Evolutionary conservation across 2,329 filamentous ascomycete genomes (phyloP).

Genomic region (Colletotrichum coccodes): DNA sequence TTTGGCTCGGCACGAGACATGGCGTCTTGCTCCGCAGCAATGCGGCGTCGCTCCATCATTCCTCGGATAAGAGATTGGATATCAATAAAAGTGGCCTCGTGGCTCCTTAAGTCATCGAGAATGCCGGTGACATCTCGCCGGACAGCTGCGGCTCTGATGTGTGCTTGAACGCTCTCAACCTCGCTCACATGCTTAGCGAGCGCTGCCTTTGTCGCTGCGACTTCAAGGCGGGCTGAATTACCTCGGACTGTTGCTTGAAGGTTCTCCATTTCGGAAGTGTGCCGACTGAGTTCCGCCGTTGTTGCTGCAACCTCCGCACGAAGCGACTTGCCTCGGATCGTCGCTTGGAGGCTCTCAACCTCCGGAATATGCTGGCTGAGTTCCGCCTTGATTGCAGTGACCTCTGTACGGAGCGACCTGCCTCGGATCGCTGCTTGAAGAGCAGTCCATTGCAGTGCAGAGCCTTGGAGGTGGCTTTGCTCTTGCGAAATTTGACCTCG

Average conservation of each 20-base stretch:
- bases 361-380: slow-evolving; percentile 54
- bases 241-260: slow-evolving; percentile 61
- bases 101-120: slow-evolving; percentile 57
- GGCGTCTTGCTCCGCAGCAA: slow-evolving; percentile 60
- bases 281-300: slow-evolving; percentile 58
- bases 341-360: slow-evolving; percentile 58
- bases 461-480: slow-evolving; percentile 60
- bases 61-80: slow-evolving; percentile 71
- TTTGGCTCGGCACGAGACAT: slow-evolving; percentile 67
- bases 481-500: slow-evolving; percentile 64
- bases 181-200: slow-evolving; percentile 54
- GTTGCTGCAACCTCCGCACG: slow-evolving; percentile 55
- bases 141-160: slow-evolving; percentile 65
- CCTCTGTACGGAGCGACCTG: slow-evolving; percentile 55
- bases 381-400: slow-evolving; percentile 58
- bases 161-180: slow-evolving; percentile 60
- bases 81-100: slow-evolving; percentile 57
- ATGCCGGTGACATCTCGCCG: slow-evolving; percentile 59
- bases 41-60: slow-evolving; percentile 64
- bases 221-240: slow-evolving; percentile 54
- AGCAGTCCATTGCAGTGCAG: slow-evolving; percentile 60
- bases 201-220: slow-evolving; percentile 57
- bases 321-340: slow-evolving; percentile 61
- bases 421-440: slow-evolving; percentile 61
- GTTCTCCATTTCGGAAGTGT: slow-evolving; percentile 41